Evolutionary conservation across 345 rosid species (phyloP), one percentile per base, ranked within the genome.

Genomic region (Gossypium raimondii): DNA sequence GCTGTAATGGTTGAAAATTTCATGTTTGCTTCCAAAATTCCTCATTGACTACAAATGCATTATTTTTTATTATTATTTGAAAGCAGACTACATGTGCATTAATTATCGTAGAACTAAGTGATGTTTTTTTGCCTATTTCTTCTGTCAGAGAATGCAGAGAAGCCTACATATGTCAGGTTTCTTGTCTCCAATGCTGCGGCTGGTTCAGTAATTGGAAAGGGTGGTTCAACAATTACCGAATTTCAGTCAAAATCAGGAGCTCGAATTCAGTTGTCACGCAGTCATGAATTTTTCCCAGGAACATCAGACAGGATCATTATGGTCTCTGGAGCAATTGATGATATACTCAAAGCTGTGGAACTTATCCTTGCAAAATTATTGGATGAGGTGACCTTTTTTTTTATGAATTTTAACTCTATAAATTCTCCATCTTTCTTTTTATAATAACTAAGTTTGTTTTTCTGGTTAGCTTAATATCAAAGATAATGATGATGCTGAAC

Each of bases 171-270:
- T 77, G 73, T 88, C 73, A 86, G 94, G 84, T 92, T 96, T 78
- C 97, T 96, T 62, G 97, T 96, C 25, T 96, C 99, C 71, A 96
- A 96, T 90, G 90, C 98, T 29, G 92, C 97, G 8, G 99, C 99
- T 70, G 99, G 99, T 78, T 94, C 99, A 25, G 93, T 96, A 74
- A 96, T 96, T 78, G 98, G 99, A 79, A 96, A 93, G 85, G 97
- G 97, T 73, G 99, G 99, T 74, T 92, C 97, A 12, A 96, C 97
- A 34, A 96, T 96, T 77, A 92, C 92, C 64, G 99, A 96, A 41
- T 93, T 96, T 71, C 99, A 96, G 86, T 85, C 93, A 8, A 91
- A 92, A 77, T 96, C 99, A 0, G 95, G 98, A 57, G 97, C 99
- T 7, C 84, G 97, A 77, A 93, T 96, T 81, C 98, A 96, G 86